Base-by-base conservation (phyloP, 306 rosid genomes). In the Ceratonia siliqua region DNA sequence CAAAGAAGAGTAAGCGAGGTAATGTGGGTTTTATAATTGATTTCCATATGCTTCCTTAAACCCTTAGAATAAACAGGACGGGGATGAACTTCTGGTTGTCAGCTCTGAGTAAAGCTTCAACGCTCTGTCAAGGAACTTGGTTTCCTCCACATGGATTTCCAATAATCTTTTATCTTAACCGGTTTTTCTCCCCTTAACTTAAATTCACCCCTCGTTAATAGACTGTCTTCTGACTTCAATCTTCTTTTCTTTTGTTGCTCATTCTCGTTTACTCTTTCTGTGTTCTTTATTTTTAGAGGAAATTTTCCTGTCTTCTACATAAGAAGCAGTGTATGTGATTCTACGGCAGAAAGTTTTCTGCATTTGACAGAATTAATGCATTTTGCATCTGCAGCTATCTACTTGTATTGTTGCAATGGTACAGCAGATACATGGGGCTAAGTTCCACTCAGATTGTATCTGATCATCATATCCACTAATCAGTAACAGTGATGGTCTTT, bases 1-100 rank as follows among this genome's bases (percentile, higher is more conserved):
- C 87, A 66, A 49, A 89, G 98, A 94, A 78, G 97, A 89, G 88
- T 89, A 52, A 84, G 96, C 81, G 98, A 89, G 98, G 98, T 88
- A 75, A 85, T 79, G 58, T 55, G 24, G 27, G 30, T 43, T 28
- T 70, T 25, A 22, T 41, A 54, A 72, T 45, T 56, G 65, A 54
- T 35, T 74, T 73, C 33, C 38, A 8, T 22, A 38, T 53, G 63
- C 43, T 36, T 57, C 62, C 43, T 75, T 68, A 49, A 58, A 55
- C 68, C 68, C 55, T 30, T 69, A 25, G 17, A 13, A 25, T 43
- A 43, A 42, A 39, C 56, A 41, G 48, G 53, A 67, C 5, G 7
- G 28, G 15, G 17, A 42, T 18, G 35, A 55, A 55, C 45, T 55
- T 46, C 59, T 35, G 70, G 22, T 62, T 28, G 43, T 62, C 64